Evolutionary conservation across 2,329 filamentous ascomycete genomes (phyloP), one percentile per base, ranked within the genome.

Genomic region (Trichoderma atrobrunneum): DNA sequence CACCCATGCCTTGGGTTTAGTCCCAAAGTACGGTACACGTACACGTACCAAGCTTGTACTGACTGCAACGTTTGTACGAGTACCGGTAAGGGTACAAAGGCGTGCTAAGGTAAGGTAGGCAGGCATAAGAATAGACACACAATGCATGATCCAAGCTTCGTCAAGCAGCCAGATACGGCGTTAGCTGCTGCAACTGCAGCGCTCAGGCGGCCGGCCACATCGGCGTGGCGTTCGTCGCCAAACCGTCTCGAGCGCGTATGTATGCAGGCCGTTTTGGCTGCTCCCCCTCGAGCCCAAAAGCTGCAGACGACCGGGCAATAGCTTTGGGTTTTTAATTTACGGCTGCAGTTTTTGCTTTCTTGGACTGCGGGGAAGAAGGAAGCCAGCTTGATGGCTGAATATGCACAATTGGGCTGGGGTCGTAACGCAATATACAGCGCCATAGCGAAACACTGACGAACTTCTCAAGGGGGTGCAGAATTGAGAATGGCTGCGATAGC

Each of bases 301-400:
- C 57, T 70, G 66, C 66, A 62, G 28, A 61, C 24, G 57, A 62
- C 34, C 34, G 12, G 66, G 32, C 66, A 62, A 62, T 70, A 62
- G 66, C 48, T n/a, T 70, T 70, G 56, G 54, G 57, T 16, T 39
- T 62, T 43, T 57, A 70, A 70, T 70, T 62, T 54, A 62, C 24
- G 16, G 16, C 51, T 34, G 48, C 48, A 54, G 48, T 24, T 24
- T 24, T 51, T 54, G 48, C 21, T 54, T 54, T 54, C 48, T 54
- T 54, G 48, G 30, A 61, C 18, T 70, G 66, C 66, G 66, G 66
- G 66, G 66, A 70, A 54, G n/a, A 21, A 32, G 21, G 28, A 43
- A 43, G 39, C 39, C 54, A 16, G 7, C 16, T 36, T 28, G 57
- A 34, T 51, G 57, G 61, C 39, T 61, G 57, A 18, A 34, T 26